Evolutionary conservation across 2,329 filamentous ascomycete species (phyloP).

Genomic region (Clarireedia sp.): DNA sequence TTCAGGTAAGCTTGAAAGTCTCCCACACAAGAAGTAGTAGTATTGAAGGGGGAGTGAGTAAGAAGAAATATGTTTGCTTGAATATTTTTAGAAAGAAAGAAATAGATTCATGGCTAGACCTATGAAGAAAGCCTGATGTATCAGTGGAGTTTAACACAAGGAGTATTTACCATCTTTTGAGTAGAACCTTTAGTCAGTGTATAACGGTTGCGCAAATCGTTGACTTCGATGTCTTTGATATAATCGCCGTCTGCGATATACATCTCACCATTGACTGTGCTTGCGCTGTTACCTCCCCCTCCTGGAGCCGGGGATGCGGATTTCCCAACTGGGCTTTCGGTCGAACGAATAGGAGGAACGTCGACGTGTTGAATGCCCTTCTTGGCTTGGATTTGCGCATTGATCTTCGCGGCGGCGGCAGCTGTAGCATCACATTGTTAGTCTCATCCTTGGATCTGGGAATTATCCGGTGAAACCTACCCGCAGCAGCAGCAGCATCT

Average conservation of each 20-base stretch:
- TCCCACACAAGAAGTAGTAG: conserved; percentile 39
- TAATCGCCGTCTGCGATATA: conserved; percentile 96
- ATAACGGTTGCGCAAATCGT: conserved; percentile 94
- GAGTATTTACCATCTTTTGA: conserved; percentile 98
- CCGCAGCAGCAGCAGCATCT: conserved; percentile 71
- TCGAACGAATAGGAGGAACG: conserved; percentile 66
- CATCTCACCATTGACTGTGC: conserved; percentile 68
- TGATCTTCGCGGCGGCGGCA: conserved; percentile 82
- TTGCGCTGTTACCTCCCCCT: conserved; percentile 35
- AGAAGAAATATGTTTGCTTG: conserved; percentile 18
- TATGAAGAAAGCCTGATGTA: conserved; percentile 39
- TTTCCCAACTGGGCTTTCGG: conserved; percentile 20
- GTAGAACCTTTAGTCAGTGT: conserved; percentile 93
- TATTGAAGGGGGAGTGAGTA: conserved; percentile 26
- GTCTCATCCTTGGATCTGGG: background rate
- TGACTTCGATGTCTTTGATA: conserved; percentile 98
- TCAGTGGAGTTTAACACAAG: conserved; percentile 61
- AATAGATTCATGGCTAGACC: conserved; percentile 30
- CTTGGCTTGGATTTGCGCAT: conserved; percentile 74
- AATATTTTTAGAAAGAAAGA: conserved; percentile 11
- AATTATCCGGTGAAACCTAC: conserved; percentile 38
- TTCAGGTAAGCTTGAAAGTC: conserved; percentile 61
- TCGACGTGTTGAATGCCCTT: conserved; percentile 88
- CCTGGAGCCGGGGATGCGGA: conserved; percentile 25
- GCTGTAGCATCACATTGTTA: conserved; percentile 39